Conservation (phyloP, 768 basidiomycete genomes). For the Lactarius hengduanensis region DNA sequence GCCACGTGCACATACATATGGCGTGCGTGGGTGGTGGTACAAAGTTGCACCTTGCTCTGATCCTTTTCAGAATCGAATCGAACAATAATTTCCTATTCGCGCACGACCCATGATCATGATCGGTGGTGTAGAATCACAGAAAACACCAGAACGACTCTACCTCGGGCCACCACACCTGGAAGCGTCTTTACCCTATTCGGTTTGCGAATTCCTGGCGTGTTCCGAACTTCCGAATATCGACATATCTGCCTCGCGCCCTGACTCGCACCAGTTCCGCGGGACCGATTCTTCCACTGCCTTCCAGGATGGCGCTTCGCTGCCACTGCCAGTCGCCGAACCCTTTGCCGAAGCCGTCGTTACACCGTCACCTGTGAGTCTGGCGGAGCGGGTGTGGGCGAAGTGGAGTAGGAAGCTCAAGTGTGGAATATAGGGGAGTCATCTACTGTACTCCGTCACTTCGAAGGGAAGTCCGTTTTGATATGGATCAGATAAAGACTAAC, state of each 20-base stretch:
- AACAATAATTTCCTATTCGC: no score
- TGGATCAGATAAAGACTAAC: neutral
- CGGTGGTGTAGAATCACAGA: no score
- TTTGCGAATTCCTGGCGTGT: neutral
- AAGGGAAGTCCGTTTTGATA: constrained; percentile 7
- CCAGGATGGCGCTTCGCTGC: neutral
- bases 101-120: no score
- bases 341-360: neutral
- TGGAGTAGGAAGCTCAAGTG: neutral
- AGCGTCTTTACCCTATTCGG: constrained; percentile 1
- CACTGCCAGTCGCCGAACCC: neutral
- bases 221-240: neutral
- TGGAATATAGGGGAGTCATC: neutral
- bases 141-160: neutral
- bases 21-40: neutral
- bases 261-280: neutral
- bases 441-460: neutral
- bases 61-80: no score
- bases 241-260: neutral
- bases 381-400: neutral
- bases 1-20: neutral
- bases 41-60: no score
- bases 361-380: neutral
- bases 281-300: neutral
- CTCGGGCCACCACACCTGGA: neutral